phyloP scores from a whole-genome alignment of 2,329 filamentous ascomycete genomes.

The Neophaeococcomyces mojaviensis region DNA sequence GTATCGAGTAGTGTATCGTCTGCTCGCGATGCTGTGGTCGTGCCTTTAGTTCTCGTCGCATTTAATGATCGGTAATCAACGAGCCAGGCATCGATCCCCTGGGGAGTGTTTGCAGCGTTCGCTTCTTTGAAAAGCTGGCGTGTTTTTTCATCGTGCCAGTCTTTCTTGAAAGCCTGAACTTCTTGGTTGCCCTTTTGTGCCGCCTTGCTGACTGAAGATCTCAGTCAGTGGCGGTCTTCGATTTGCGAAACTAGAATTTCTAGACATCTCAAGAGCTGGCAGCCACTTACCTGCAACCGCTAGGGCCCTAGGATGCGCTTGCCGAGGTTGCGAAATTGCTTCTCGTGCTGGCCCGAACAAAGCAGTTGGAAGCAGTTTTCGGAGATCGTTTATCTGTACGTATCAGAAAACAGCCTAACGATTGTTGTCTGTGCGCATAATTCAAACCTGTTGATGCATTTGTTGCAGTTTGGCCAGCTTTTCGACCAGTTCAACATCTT shows the following conservation, averaged over 20 bases:
- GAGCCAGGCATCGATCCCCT: constrained; percentile 36
- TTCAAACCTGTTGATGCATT: constrained; percentile 20
- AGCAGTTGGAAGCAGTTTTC: constrained; percentile 32
- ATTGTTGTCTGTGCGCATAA: neutral
- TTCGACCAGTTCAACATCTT: constrained; percentile 19
- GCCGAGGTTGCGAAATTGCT: constrained; percentile 31
- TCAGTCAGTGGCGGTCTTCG: neutral
- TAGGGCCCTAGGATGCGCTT: constrained; percentile 29
- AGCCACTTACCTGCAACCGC: constrained; percentile 16
- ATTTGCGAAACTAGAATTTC: constrained; percentile 8
- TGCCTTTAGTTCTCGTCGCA: constrained; percentile 9
- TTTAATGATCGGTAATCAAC: constrained; percentile 33
- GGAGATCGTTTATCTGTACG: constrained; percentile 35
- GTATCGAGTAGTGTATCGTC: neutral
- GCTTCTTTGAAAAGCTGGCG: constrained; percentile 32
- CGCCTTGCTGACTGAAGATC: constrained; percentile 25
- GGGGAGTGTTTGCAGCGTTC: constrained; percentile 28
- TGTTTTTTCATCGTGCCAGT: constrained; percentile 36
- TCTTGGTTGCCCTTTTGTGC: constrained; percentile 31
- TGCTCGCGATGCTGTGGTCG: neutral
- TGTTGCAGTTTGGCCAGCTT: constrained; percentile 21
- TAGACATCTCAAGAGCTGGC: no score
- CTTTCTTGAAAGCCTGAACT: constrained; percentile 31
- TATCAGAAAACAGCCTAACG: constrained; percentile 7
- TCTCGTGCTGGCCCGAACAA: constrained; percentile 33